Conservation (phyloP, 2,329 filamentous ascomycete genomes). For the Hypoxylon sp. region DNA sequence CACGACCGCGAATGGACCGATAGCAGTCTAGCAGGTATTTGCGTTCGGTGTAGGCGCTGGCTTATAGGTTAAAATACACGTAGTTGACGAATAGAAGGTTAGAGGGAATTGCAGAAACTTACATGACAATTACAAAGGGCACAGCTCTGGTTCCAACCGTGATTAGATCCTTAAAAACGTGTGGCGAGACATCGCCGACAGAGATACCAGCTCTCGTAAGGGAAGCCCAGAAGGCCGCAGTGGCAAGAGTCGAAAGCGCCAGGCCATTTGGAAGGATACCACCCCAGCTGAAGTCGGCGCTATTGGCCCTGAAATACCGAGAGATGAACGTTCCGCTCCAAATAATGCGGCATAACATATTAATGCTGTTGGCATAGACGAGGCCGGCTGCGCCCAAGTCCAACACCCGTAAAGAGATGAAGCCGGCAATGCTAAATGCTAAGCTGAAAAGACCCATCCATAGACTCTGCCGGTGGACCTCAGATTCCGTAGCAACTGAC, state of each 20-base stretch:
- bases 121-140: slow-evolving; percentile 71
- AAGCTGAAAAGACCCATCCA: slow-evolving; percentile 89
- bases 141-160: slow-evolving; percentile 66
- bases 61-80: slow-evolving; percentile 38
- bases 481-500: slow-evolving; percentile 80
- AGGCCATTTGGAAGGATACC: slow-evolving; percentile 61
- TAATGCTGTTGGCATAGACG: slow-evolving; percentile 88
- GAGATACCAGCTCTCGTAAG: slow-evolving; percentile 48
- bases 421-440: slow-evolving; percentile 81
- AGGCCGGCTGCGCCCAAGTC: slow-evolving; percentile 82
- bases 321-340: slow-evolving; percentile 85
- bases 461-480: slow-evolving; percentile 82
- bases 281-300: slow-evolving; percentile 58
- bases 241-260: slow-evolving; percentile 61
- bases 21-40: slow-evolving; percentile 67
- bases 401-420: slow-evolving; percentile 78
- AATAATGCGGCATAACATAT: slow-evolving; percentile 86
- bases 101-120: slow-evolving; percentile 58
- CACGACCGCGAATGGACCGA: slow-evolving; percentile 58
- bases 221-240: slow-evolving; percentile 59
- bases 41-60: slow-evolving; percentile 69
- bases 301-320: slow-evolving; percentile 69
- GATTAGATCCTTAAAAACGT: slow-evolving; percentile 59
- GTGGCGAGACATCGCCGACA: slow-evolving; percentile 52
- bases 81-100: slow-evolving; percentile 39